Evolutionary conservation across 2,329 filamentous ascomycete genomes (phyloP), one percentile per base, ranked within the genome.

Genomic region (Nannizzia gypsea): DNA sequence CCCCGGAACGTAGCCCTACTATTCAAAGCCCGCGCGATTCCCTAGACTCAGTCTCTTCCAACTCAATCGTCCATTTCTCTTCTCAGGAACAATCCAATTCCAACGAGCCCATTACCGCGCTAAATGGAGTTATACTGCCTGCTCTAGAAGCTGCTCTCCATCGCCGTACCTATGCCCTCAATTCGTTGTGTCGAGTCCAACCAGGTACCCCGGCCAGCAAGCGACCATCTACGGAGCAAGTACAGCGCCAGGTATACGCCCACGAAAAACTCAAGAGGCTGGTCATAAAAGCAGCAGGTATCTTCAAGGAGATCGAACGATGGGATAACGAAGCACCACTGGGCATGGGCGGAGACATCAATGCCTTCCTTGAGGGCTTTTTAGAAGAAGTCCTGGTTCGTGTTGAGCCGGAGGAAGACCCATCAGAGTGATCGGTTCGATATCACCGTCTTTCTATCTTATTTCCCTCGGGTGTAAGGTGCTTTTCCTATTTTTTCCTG

Each of bases 341-440:
- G 9, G 90, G 90, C 0, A 96, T 97, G 92, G 92, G 90, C 0
- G 86, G 89, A 50, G 91, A 92, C 26, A 90, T 96, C 1, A 85
- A 85, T 50, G 89, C 88, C 0, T 95, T 97, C 66, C 74, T 97
- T 6, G 93, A 99, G 72, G 92, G 91, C 0, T 83, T 97, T 63
- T 76, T 99, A 36, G 93, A 99, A 72, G 93, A 99, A 77, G 87
- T 99, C 24, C 77, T 99, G 22, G 90, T 96, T 38, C 78, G 93
- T 60, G 89, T 97, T 13, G 92, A 97, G 76, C 89, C 91, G 3
- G 79, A 90, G 63, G 89, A 93, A 67, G 88, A 90, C 44, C 54
- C 54, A 15, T 20, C 15, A 20, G 54, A 56, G n/a, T 36, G 50
- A 56, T 52, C 22, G 8, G 13, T 15, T 24, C 22, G 8, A 22